Conservation (phyloP, 352 stramenopile genomes). For the Globisporangium irregulare region DNA sequence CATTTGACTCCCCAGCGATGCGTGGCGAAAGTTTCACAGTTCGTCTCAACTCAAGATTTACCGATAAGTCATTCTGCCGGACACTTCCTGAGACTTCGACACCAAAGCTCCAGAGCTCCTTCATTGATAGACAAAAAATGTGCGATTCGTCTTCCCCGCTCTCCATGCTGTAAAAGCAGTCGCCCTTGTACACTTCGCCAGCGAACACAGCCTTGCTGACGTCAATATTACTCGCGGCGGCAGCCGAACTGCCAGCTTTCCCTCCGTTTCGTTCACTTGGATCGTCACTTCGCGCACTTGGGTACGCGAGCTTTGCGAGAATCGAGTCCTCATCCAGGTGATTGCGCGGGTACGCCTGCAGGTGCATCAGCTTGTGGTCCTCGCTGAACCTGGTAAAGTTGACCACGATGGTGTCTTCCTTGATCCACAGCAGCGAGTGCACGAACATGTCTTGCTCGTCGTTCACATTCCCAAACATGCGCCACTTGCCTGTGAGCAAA, state of each 20-base stretch:
- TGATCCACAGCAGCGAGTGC: conserved; percentile 60
- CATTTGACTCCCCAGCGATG: conserved; percentile 16
- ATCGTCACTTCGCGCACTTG: conserved; percentile 15
- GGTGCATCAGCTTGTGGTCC: conserved; percentile 46
- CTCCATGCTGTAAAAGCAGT: conserved; percentile 59
- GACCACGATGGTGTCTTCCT: conserved; percentile 61
- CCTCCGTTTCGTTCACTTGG: background rate
- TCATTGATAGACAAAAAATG: conserved; percentile 56
- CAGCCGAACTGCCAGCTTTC: conserved; percentile 1
- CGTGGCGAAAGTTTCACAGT: conserved; percentile 45
- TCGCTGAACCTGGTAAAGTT: conserved; percentile 62
- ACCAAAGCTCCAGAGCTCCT: conserved; percentile 58
- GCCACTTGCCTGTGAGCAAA: conserved; percentile 64
- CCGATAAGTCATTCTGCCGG: conserved; percentile 34
- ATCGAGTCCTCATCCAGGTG: conserved; percentile 70
- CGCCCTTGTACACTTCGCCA: conserved; percentile 7
- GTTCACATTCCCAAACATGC: conserved; percentile 83
- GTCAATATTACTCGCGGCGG: conserved; percentile 18
- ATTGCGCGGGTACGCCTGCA: conserved; percentile 73
- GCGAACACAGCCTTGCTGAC: conserved; percentile 15
- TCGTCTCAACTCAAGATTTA: conserved; percentile 40
- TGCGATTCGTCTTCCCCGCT: conserved; percentile 43
- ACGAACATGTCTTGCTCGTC: conserved; percentile 78
- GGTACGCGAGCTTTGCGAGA: conserved; percentile 44
- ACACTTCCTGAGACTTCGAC: conserved; percentile 40